phyloP scores from a whole-genome alignment of 2,329 filamentous ascomycete genomes.

The Penicillium sp. region DNA sequence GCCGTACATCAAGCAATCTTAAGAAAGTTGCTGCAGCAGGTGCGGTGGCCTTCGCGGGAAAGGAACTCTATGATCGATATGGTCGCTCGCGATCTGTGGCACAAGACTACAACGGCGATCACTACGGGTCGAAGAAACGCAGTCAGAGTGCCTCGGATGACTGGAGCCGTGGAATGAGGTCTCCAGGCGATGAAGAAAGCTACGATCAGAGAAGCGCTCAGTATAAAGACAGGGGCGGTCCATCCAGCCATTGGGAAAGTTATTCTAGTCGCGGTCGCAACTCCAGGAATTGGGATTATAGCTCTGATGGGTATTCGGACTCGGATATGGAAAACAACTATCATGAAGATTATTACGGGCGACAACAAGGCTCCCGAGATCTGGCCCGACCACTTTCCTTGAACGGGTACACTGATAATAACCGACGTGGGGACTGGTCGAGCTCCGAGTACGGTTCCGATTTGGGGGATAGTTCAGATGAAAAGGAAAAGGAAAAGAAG shows the following conservation, averaged over 20 bases:
- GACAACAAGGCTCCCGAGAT: conserved; percentile 45
- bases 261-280: background rate
- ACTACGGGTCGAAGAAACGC: background rate
- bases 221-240: background rate
- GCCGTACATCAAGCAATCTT: background rate
- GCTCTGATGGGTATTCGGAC: conserved; percentile 44
- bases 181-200: background rate
- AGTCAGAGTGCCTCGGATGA: conserved; percentile 8
- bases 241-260: background rate
- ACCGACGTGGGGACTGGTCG: conserved; percentile 18
- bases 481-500: conserved; percentile 66
- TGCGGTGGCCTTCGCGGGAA: conserved; percentile 6
- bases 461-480: conserved; percentile 63
- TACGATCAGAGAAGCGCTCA: background rate
- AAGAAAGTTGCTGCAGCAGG: conserved; percentile 8
- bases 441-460: conserved; percentile 50
- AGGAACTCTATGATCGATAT: conserved; percentile 11
- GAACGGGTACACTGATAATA: conserved; percentile 28
- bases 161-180: background rate
- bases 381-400: conserved; percentile 45
- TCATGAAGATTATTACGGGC: conserved; percentile 36
- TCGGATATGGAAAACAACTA: conserved; percentile 42
- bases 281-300: conserved; percentile 28
- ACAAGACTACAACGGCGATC: background rate
- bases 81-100: conserved; percentile 4